phyloP scores from a whole-genome alignment of 805 yeast genomes.

The Teunomyces stri region DNA sequence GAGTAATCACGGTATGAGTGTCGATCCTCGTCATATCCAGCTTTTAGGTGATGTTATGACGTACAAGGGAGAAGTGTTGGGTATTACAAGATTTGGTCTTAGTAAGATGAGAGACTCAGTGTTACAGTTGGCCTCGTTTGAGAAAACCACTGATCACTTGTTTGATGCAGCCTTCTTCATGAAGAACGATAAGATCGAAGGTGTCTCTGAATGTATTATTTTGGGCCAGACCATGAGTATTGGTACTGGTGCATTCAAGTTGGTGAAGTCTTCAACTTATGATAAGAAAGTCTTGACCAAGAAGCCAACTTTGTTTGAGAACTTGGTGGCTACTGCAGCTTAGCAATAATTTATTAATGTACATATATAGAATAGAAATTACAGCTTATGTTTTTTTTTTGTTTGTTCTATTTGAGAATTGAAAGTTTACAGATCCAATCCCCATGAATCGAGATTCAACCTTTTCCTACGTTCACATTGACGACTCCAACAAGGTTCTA shows the following conservation, averaged over 20 bases:
- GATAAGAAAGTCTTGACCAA: conserved; percentile 40
- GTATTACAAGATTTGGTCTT: conserved; percentile 96
- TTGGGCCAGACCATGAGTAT: conserved; percentile 96
- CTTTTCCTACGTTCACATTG: conserved; percentile 34
- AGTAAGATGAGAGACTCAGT: conserved; percentile 99
- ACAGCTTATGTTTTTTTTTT: not conserved
- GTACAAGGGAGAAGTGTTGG: conserved; percentile 95
- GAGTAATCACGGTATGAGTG: conserved; percentile 99
- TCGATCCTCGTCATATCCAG: conserved; percentile 99
- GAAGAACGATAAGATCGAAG: conserved; percentile 94
- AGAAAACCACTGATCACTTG: conserved; percentile 96
- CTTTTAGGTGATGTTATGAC: conserved; percentile 98
- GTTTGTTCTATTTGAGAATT: no score
- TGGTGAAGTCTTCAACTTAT: conserved; percentile 59
- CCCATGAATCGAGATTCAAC: conserved; percentile 5
- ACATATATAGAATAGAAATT: not conserved
- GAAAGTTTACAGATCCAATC: no score
- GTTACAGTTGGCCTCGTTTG: conserved; percentile 93
- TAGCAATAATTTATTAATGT: not conserved
- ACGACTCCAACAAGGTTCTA: conserved; percentile 37
- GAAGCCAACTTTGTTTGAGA: conserved; percentile 49
- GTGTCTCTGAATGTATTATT: conserved; percentile 96
- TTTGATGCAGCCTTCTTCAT: conserved; percentile 97
- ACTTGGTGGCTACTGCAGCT: conserved; percentile 15
- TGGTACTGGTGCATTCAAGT: conserved; percentile 95